Evolutionary conservation across 495 filamentous ascomycete genomes (phyloP), one percentile per base, ranked within the genome.

Genomic region (Podospora pseudopauciseta): DNA sequence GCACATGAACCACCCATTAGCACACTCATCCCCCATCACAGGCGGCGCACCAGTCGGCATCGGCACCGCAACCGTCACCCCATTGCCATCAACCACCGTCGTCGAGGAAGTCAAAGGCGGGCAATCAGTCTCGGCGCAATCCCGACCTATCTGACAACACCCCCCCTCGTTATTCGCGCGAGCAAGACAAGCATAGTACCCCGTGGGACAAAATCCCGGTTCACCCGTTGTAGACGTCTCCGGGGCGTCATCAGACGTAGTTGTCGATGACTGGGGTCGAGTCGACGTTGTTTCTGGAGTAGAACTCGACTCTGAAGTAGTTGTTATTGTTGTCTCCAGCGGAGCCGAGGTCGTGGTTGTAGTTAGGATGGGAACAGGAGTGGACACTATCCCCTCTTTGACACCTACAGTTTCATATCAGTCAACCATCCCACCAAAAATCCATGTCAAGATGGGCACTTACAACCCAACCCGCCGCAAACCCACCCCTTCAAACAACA

Each of bases 401-500:
- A 78, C 73, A 4, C 70, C 70, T 13, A 73, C 74, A 3, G 62
- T 23, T 23, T 23, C 1, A 23, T 23, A 23, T 23, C 23, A 23
- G 23, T 23, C 23, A 23, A 23, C 23, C 23, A 23, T 23, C 23
- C 23, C 23, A 23, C 23, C 23, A 23, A 23, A 23, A 23, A 4
- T 1, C 2, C 34, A 39, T 39, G 6, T 6, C 34, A 5, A 39
- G 34, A 39, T 23, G 23, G 23, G 34, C 34, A 85, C 87, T 86
- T 74, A 92, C 94, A 98, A 20, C 94, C 95, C 49, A 90, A 83
- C 28, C 85, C 84, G n/a, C 88, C 84, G 76, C 94, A 98, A 2
- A 84, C 83, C 74, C 89, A 97, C 0, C 90, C 91, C 0, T 90
- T 83, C 60, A 96, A 89, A 75, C 94, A 98, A 72, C 94, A 98